Evolutionary conservation across 2,329 filamentous ascomycete species (phyloP).

Genomic region (Diaporthe amygdali): DNA sequence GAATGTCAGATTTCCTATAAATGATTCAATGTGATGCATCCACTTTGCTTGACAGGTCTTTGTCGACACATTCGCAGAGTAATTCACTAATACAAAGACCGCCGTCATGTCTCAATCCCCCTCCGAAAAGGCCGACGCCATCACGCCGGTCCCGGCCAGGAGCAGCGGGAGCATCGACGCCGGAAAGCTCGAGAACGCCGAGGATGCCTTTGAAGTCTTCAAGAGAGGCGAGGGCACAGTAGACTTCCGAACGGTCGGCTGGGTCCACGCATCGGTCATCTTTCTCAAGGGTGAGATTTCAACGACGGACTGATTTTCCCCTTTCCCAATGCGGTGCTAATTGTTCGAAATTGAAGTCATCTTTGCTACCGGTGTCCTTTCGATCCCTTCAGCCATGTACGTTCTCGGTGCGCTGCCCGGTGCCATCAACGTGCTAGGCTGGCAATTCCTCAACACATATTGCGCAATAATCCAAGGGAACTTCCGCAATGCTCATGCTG

Average conservation of each 20-base stretch:
- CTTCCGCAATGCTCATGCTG: conserved; percentile 30
- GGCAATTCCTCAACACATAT: conserved; percentile 33
- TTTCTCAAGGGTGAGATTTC: conserved; percentile 49
- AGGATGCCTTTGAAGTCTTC: conserved; percentile 49
- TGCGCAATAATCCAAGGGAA: conserved; percentile 31
- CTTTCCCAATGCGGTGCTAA: not conserved
- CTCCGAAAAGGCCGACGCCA: not conserved
- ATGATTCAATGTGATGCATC: not conserved
- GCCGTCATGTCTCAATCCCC: not conserved
- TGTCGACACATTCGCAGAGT: not conserved
- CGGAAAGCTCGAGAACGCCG: conserved; percentile 21
- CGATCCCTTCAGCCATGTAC: conserved; percentile 34
- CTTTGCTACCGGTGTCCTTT: conserved; percentile 34
- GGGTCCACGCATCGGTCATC: conserved; percentile 56
- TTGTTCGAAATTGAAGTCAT: conserved; percentile 29
- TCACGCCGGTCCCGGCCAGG: conserved; percentile 7
- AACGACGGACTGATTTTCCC: not conserved
- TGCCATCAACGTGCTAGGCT: conserved; percentile 33
- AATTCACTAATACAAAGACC: not conserved
- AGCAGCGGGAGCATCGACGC: conserved; percentile 24
- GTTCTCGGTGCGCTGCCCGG: conserved; percentile 32
- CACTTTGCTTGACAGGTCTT: not conserved
- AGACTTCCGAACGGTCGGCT: conserved; percentile 58
- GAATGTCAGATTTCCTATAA: not conserved
- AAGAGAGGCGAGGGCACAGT: conserved; percentile 50